Base-by-base conservation (phyloP, 2,329 filamentous ascomycete species). In the Clarireedia monteithiana region DNA sequence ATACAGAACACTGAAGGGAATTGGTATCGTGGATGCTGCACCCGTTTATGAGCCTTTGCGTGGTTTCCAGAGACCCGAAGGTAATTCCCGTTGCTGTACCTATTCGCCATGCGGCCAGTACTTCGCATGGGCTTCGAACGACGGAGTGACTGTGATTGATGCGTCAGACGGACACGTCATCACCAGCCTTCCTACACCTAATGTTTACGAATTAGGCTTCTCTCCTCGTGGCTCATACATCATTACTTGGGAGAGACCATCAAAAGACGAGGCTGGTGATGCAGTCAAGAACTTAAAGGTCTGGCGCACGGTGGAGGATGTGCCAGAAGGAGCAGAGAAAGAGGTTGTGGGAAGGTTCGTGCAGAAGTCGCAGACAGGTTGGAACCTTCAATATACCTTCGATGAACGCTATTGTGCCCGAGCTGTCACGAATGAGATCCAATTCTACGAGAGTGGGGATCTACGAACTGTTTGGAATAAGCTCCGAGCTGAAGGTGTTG, bases 61-160 rank as follows among this genome's bases (percentile, higher is more conserved):
- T 69, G 92, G 88, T 67, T 96, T 97, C 73, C 72, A 72, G 67
- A 90, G 87, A 75, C 91, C 92, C 60, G 89, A 96, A 79, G 92
- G 91, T 70, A 96, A 92, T 76, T 82, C 95, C 69, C 88, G 94
- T 73, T 97, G 91, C 77, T 95, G 88, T 79, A 84, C 84, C 68
- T 99, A 99, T 78, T 97, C 94, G 61, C 88, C 91, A 58, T 95
- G 94, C 74, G 92, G 94, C 71, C 89, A 88, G 70, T 99, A 91
- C 78, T 95, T 96, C 74, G 91, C 91, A 62, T 99, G 89, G 87
- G 91, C 92, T 64, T 89, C 89, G 60, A 87, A 85, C 61, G 90
- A 96, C 67, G 86, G 84, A 69, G 91, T 99, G 68, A 85, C 81
- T 64, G 85, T 97, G 63, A 80, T 95, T 67, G 89, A 97, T 71